These are phyloP conservation scores for Miamiensis avidus DNA, from an alignment of 169 alveolate species.

Conservation along the genomic window DNA sequence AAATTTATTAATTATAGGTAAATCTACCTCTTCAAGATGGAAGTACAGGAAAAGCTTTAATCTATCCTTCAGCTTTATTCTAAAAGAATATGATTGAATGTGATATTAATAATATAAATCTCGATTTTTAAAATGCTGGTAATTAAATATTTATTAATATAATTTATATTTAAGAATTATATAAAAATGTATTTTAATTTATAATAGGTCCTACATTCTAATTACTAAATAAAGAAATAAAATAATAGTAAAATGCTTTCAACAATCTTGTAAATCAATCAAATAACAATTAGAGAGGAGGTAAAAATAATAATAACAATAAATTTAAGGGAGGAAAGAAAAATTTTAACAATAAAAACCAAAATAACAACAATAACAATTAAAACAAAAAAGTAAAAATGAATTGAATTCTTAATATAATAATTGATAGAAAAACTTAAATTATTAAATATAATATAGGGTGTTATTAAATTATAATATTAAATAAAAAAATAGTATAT, in stretches of 20 bases:
- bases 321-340: not conserved
- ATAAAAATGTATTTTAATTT: not conserved
- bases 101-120: not conserved
- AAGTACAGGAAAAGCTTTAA: slow-evolving; percentile 1
- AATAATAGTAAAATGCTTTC: slow-evolving; percentile 1
- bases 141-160: not conserved
- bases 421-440: too few relatives aligned
- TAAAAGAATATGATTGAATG: not conserved
- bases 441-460: too few relatives aligned
- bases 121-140: slow-evolving; percentile 19
- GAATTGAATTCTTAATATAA: not conserved
- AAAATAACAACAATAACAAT: too few relatives aligned
- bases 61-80: slow-evolving; percentile 16
- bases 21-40: not conserved
- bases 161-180: not conserved
- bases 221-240: slow-evolving; percentile 15
- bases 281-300: not conserved
- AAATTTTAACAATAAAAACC: not conserved
- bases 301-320: not conserved
- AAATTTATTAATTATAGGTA: not conserved
- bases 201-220: slow-evolving; percentile 12
- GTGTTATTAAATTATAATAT: too few relatives aligned
- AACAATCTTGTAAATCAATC: not conserved
- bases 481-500: too few relatives aligned
- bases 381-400: slow-evolving; percentile 4